A percentile compares a stretch with the other conserved stretches of the same genome.
phyloP scores from a whole-genome alignment of 257 asterid genomes.

The Leptodermis oblonga region DNA sequence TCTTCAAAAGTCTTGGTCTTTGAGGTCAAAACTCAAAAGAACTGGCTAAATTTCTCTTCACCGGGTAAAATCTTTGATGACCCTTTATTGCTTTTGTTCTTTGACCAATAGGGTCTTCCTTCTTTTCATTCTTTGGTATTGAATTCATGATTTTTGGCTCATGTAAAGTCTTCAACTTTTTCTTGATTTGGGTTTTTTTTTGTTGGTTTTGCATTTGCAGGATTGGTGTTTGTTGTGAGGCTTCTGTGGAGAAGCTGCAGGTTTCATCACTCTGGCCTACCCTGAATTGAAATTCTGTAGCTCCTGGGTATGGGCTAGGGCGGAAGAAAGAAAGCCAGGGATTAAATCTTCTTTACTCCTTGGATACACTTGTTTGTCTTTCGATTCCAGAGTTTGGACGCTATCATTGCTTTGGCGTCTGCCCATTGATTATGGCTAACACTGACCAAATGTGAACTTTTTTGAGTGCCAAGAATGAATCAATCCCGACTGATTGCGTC shows the following conservation, averaged over 20 bases:
- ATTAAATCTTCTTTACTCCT: constrained; percentile 27
- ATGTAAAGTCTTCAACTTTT: background rate
- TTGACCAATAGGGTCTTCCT: background rate
- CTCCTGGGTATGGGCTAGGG: constrained; percentile 39
- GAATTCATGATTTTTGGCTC: background rate
- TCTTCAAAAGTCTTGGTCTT: background rate
- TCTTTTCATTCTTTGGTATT: background rate
- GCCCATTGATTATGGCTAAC: constrained; percentile 68
- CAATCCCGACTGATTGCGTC: constrained; percentile 3
- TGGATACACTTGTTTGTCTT: constrained; percentile 24
- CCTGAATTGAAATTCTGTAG: constrained; percentile 26
- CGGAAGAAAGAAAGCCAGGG: constrained; percentile 23
- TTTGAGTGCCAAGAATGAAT: constrained; percentile 13
- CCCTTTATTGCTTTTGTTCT: constrained; percentile 3
- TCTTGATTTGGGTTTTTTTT: constrained; percentile 15
- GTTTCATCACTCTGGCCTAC: constrained; percentile 57
- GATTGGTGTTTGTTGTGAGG: constrained; percentile 42
- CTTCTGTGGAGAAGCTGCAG: constrained; percentile 48
- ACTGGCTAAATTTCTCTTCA: constrained; percentile 22
- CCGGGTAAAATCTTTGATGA: constrained; percentile 12
- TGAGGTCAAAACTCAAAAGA: constrained; percentile 2
- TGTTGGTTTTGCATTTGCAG: constrained; percentile 28
- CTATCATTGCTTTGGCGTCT: constrained; percentile 45
- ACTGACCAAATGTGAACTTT: constrained; percentile 25
- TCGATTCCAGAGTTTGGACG: constrained; percentile 28